These are phyloP conservation scores for Rhodotorula sphaerocarpa DNA, from an alignment of 768 basidiomycete species.

Conservation along the genomic window DNA sequence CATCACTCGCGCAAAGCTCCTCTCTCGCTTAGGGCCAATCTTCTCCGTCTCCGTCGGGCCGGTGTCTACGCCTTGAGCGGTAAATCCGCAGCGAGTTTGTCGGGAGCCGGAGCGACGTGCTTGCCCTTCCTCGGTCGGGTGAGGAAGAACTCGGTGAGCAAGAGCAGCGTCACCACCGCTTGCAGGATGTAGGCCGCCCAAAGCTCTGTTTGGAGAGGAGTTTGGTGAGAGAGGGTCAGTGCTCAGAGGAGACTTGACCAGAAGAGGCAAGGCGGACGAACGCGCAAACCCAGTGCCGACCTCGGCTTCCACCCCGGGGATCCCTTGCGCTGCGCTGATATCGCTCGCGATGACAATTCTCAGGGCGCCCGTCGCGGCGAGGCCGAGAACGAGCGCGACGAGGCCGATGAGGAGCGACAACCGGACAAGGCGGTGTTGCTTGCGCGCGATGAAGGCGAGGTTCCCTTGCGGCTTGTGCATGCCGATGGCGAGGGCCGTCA, in stretches of 20 bases:
- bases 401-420: conserved; percentile 8
- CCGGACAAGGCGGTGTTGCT: conserved; percentile 8
- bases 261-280: conserved; percentile 1
- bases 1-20: no score
- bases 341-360: conserved; percentile 3
- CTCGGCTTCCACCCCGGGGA: background rate
- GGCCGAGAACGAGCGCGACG: background rate
- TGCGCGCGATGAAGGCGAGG: background rate
- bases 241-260: no score
- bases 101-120: no score
- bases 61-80: background rate
- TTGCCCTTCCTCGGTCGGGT: background rate
- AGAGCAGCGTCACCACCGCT: conserved; percentile 1
- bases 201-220: conserved; percentile 19
- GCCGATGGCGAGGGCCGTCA: conserved; percentile 5
- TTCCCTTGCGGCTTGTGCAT: conserved; percentile 8
- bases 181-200: conserved; percentile 9
- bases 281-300: conserved; percentile 14
- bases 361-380: conserved; percentile 6
- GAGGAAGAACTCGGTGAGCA: conserved; percentile 12
- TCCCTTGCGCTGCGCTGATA: background rate
- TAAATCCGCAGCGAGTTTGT: background rate
- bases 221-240: no score
- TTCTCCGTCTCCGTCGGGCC: no score
- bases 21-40: no score